phyloP scores from a whole-genome alignment of 148 eudicot genomes.

The Suaeda aralocaspica region DNA sequence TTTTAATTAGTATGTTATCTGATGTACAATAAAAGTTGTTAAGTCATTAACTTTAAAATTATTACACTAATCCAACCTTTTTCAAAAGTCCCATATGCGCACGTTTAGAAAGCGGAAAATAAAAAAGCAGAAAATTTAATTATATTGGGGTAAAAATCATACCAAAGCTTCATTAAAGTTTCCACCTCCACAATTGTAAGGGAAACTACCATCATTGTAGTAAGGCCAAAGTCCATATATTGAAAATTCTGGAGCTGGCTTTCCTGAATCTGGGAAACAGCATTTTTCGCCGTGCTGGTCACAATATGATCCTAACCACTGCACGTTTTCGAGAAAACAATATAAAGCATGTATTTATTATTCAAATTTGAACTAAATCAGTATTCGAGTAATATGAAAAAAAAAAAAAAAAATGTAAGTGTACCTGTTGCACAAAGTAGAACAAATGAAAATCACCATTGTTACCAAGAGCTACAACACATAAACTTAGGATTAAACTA shows the following conservation, averaged over 20 bases:
- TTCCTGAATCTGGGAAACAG: constrained; percentile 28
- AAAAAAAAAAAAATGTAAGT: not conserved
- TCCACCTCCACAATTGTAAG: constrained; percentile 30
- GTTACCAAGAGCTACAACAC: constrained; percentile 17
- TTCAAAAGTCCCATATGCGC: too few species aligned
- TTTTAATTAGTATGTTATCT: too few species aligned
- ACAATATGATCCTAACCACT: constrained; percentile 36
- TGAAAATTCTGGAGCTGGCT: constrained; percentile 25
- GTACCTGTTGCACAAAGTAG: constrained; percentile 37
- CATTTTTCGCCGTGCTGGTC: constrained; percentile 26
- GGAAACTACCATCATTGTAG: constrained; percentile 30
- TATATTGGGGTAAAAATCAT: not conserved
- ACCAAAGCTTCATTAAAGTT: constrained; percentile 30
- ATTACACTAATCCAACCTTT: too few species aligned
- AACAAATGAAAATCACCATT: constrained; percentile 31
- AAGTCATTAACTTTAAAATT: too few species aligned
- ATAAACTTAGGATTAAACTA: constrained; percentile 16
- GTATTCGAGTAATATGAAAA: too few species aligned
- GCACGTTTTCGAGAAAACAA: constrained; percentile 8
- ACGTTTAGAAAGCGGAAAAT: too few species aligned
- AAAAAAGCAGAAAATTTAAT: too few species aligned
- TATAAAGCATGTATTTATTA: too few species aligned
- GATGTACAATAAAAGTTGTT: too few species aligned
- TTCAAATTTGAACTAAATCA: too few species aligned
- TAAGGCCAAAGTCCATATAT: constrained; percentile 35